Percentiles rank a stretch among this genome's conserved stretches.
phyloP scores from a whole-genome alignment of 2,329 filamentous ascomycete genomes.

The Cryphonectria radicalis region DNA sequence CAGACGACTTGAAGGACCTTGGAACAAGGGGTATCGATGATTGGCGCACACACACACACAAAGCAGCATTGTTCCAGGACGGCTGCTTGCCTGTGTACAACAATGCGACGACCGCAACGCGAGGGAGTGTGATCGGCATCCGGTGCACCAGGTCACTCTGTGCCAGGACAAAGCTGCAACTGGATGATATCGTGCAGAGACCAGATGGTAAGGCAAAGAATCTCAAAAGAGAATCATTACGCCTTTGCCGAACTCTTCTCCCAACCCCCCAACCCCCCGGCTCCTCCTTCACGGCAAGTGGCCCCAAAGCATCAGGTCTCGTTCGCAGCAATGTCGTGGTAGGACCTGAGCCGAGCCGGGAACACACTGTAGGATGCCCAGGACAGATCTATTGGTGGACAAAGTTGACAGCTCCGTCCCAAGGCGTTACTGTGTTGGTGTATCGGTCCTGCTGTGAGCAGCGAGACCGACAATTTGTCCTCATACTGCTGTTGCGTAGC shows the following conservation, averaged over 20 bases:
- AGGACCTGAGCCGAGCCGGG: slow-evolving; percentile 12
- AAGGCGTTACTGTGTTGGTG: slow-evolving; percentile 7
- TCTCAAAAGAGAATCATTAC: not conserved
- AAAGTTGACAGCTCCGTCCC: slow-evolving; percentile 18
- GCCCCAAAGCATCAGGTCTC: slow-evolving; percentile 5
- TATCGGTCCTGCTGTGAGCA: slow-evolving; percentile 13
- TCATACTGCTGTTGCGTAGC: too few species aligned
- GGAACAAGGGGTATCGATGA: not conserved
- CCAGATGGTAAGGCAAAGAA: not conserved
- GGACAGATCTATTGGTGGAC: slow-evolving; percentile 9
- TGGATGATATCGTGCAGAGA: not conserved
- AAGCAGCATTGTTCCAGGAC: slow-evolving; percentile 14
- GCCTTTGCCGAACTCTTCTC: not conserved
- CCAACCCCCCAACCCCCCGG: too few species aligned
- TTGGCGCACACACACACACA: slow-evolving; percentile 10
- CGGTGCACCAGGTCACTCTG: slow-evolving; percentile 9
- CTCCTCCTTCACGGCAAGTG: not conserved
- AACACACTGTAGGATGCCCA: slow-evolving; percentile 5
- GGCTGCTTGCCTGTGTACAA: slow-evolving; percentile 19
- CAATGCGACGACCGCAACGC: slow-evolving; percentile 21
- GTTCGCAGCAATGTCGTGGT: slow-evolving; percentile 13
- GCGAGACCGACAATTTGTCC: not conserved
- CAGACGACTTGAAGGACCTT: not conserved
- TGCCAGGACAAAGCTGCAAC: slow-evolving; percentile 13
- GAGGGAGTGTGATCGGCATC: slow-evolving; percentile 15